phyloP scores from a whole-genome alignment of 73 alveolate species.

The Paramecium biaurelia region DNA sequence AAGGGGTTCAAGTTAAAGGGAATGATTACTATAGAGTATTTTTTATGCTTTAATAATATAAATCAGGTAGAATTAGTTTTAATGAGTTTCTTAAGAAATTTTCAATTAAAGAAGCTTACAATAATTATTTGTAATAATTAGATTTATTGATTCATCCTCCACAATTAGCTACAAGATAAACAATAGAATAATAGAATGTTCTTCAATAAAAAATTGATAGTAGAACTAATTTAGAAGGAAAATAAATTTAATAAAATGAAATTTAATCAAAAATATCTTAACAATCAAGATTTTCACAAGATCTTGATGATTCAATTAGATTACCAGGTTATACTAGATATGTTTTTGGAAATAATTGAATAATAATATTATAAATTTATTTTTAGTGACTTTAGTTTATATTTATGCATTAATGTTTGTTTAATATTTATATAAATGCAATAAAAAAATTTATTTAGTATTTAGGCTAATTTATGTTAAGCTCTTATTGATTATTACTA shows the following conservation, averaged over 20 bases:
- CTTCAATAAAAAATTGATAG: neutral
- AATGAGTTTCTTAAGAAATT: neutral
- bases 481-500: neutral
- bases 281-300: neutral
- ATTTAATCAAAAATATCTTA: neutral
- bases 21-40: neutral
- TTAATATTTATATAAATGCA: too few relatives aligned
- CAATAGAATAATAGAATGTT: neutral
- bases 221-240: neutral
- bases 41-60: neutral
- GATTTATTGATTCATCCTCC: neutral
- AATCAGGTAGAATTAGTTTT: conserved; percentile 39
- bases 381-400: neutral
- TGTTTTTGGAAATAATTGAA: neutral
- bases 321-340: conserved; percentile 40
- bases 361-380: neutral
- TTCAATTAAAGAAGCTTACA: neutral
- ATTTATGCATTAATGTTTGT: neutral
- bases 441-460: neutral
- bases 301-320: conserved; percentile 26
- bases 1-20: neutral
- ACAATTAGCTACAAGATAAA: neutral
- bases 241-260: neutral
- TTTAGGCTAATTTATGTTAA: neutral
- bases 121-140: neutral